Evolutionary conservation across 768 basidiomycete species (phyloP), one percentile per base, ranked within the genome.

Genomic region (Myochromella boudieri): DNA sequence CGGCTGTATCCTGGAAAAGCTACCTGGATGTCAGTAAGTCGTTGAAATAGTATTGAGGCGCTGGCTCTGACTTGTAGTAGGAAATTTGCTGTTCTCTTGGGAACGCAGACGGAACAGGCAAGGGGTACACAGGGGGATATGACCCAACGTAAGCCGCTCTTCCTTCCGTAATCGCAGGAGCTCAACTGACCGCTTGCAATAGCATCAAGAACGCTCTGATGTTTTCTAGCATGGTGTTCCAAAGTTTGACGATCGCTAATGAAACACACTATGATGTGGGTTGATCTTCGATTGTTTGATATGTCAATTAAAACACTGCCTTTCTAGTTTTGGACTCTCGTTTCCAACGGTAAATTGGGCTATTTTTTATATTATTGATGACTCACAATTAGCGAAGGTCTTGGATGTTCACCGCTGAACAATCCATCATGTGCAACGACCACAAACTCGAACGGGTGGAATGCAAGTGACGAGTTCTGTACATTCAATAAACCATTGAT

Each of bases 381-480:
- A 45, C 39, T 45, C 12, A 42, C 17, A n/a, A 10, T 11, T 28
- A 20, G 22, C 6, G 24, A 37, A 71, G 72, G 55, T 31, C 49
- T 74, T 17, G 74, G 73, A 1, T 76, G 73, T 48, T 55, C 66
- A 2, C 71, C 72, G 3, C 43, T 61, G 25, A 64, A 55, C 24
- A 64, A 64, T 42, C 46, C 68, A 0, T 57, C 58, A 2, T 76
- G 73, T 21, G 56, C 64, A 7, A 67, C 64, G 6, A 62, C 58
- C 1, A 44, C 64, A 15, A 74, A 76, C 48, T 58, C 67, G 0
- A 58, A 61, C 33, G 74, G 74, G 14, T 76, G 73, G 73, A 73
- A 64, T 47, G 74, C 72, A 37, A 53, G 67, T 41, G 1, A 21
- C 21, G 10, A 6, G 12, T 8, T 9, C 4, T 12, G 33, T n/a